A percentile compares a stretch with the other conserved stretches of the same genome.
Conservation (phyloP, 257 asterid species). For the Cordia subcordata region DNA sequence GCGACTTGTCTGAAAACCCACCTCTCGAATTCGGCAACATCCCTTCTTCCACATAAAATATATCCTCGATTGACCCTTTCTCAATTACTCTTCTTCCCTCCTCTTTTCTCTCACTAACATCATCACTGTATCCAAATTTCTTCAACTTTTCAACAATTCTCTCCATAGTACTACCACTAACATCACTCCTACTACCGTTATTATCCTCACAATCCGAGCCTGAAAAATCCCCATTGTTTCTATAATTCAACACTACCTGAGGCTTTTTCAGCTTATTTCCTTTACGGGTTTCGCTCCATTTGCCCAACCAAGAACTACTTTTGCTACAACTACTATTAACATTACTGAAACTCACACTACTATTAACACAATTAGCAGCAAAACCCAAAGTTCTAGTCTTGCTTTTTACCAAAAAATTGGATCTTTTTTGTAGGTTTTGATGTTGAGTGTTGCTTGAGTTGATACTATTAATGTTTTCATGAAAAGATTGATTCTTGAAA, state of each 20-base stretch:
- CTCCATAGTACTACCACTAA: slow-evolving; percentile 87
- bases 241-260: slow-evolving; percentile 44
- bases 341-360: slow-evolving; percentile 22
- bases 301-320: slow-evolving; percentile 64
- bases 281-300: slow-evolving; percentile 48
- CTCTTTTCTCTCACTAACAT: slow-evolving; percentile 35
- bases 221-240: slow-evolving; percentile 54
- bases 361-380: slow-evolving; percentile 13
- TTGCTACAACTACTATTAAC: slow-evolving; percentile 21
- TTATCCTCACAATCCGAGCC: slow-evolving; percentile 69
- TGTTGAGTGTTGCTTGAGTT: slow-evolving; percentile 24
- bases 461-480: slow-evolving; percentile 15
- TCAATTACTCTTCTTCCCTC: slow-evolving; percentile 35
- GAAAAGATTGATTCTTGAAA: slow-evolving; percentile 32
- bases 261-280: slow-evolving; percentile 36
- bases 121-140: slow-evolving; percentile 80
- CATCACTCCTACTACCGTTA: slow-evolving; percentile 54
- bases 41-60: slow-evolving; percentile 80
- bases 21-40: slow-evolving; percentile 74
- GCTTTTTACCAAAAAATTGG: slow-evolving; percentile 30
- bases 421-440: slow-evolving; percentile 32
- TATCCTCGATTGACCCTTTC: slow-evolving; percentile 81
- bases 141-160: slow-evolving; percentile 85
- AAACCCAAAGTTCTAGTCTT: slow-evolving; percentile 22
- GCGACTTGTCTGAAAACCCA: slow-evolving; percentile 58